Conservation (phyloP, 2,329 filamentous ascomycete genomes). For the Pseudovirgaria hyperparasitica region DNA sequence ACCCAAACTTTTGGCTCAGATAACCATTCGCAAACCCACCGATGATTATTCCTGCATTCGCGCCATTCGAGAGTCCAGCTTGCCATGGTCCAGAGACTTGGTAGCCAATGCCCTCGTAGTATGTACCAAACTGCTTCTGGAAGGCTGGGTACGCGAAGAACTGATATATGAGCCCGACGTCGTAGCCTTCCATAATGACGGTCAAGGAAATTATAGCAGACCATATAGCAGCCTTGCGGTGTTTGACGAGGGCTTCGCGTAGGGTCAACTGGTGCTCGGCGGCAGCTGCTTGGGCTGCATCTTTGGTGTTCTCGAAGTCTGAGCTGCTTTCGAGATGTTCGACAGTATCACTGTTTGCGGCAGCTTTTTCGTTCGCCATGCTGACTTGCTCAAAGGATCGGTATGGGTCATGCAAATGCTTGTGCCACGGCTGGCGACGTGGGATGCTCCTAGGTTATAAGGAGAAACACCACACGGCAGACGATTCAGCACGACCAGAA, state of each 20-base stretch:
- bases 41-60: conserved; percentile 30
- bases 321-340: too few relatives aligned
- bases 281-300: conserved; percentile 24
- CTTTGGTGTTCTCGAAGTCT: conserved; percentile 10
- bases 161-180: conserved; percentile 66
- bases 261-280: conserved; percentile 40
- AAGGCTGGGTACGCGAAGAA: conserved; percentile 44
- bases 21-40: conserved; percentile 34
- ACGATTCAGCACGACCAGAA: too few relatives aligned
- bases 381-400: too few relatives aligned
- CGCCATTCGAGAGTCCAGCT: conserved; percentile 31
- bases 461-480: too few relatives aligned
- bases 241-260: conserved; percentile 61
- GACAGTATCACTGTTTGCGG: too few relatives aligned
- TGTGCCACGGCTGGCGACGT: too few relatives aligned
- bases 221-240: conserved; percentile 79
- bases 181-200: conserved; percentile 85
- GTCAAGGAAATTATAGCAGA: conserved; percentile 73
- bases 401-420: too few relatives aligned
- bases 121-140: conserved; percentile 29
- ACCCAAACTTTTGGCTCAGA: conserved; percentile 31
- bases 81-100: conserved; percentile 33
- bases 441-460: too few relatives aligned
- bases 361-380: too few relatives aligned
- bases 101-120: conserved; percentile 20